Evolutionary conservation across 208 protist genomes (phyloP), one percentile per base, ranked within the genome.

Genomic region (Blastocrithidia nonstop): DNA sequence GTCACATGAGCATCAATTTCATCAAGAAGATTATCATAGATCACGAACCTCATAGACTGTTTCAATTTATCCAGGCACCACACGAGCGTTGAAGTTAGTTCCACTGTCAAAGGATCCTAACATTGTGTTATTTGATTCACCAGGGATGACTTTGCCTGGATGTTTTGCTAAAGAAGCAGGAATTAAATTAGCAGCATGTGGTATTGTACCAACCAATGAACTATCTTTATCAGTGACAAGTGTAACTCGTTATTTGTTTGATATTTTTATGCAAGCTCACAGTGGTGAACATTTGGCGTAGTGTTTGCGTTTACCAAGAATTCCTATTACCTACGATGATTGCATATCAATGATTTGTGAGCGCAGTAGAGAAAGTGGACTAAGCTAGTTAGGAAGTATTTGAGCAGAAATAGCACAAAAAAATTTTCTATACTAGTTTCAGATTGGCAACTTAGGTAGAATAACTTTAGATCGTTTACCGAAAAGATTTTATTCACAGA

Each of bases 1-100:
- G 23, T 79, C 84, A 17, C 84, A 93, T 46, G 84, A 93, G 57
- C 78, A 88, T 56, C 77, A 93, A 45, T 93, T 93, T 44, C 80
- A 88, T 60, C 69, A 72, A 29, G 77, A 88, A 21, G 84, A 89
- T 52, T 87, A 81, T 45, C 57, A 71, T 16, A 73, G 80, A 19
- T 76, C 69, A 1, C 72, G 84, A 6, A 73, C 71, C 6, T 71
- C 76, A 4, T 73, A 93, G 58, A 64, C 63, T 16, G 79, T 93
- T 1, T 78, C 74, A 47, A 78, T 87, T 41, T 62, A 54, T 22
- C 84, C 84, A 2, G 84, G 84, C 16, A 89, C 84, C 16, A 93
- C 84, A 19, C 50, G 69, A 6, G 61, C 60, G 21, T 39, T 90
- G 40, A 79, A 78, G 60, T 54, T 89, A 20, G 84, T 93, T 20